phyloP scores from a whole-genome alignment of 192 early-diverging fungal genomes.

The Coemansia sp. region DNA sequence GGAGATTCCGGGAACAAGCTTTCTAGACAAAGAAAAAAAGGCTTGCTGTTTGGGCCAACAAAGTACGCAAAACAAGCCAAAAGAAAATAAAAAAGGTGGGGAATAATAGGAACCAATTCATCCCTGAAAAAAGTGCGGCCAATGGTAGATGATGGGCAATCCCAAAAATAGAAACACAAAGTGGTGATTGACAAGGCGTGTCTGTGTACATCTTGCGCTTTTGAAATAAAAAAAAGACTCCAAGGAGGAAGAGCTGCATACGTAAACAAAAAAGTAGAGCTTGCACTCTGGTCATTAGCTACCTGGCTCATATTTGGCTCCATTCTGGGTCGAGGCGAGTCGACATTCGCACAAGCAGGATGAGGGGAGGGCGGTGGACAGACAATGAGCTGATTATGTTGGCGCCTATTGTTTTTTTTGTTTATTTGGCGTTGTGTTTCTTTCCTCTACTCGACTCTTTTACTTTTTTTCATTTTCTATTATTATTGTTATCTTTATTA shows the following conservation, averaged over 20 bases:
- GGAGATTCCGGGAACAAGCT: neutral
- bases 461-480: neutral
- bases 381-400: neutral
- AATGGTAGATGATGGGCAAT: neutral
- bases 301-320: neutral
- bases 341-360: neutral
- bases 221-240: too few relatives aligned
- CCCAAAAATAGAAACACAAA: neutral
- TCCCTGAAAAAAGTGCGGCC: slow-evolving; percentile 1
- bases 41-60: neutral
- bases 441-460: neutral
- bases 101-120: neutral
- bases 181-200: neutral
- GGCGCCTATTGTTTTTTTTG: neutral
- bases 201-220: neutral
- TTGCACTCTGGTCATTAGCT: too few relatives aligned
- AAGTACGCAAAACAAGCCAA: neutral
- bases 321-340: neutral
- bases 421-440: neutral
- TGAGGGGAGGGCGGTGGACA: neutral
- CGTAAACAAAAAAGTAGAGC: neutral
- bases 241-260: too few relatives aligned
- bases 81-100: slow-evolving; percentile 5
- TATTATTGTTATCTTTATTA: neutral
- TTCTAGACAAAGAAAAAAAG: slow-evolving; percentile 1